Conservation (phyloP, 1,284 basidiomycete species). For the Cryptococcus depauperatus region DNA sequence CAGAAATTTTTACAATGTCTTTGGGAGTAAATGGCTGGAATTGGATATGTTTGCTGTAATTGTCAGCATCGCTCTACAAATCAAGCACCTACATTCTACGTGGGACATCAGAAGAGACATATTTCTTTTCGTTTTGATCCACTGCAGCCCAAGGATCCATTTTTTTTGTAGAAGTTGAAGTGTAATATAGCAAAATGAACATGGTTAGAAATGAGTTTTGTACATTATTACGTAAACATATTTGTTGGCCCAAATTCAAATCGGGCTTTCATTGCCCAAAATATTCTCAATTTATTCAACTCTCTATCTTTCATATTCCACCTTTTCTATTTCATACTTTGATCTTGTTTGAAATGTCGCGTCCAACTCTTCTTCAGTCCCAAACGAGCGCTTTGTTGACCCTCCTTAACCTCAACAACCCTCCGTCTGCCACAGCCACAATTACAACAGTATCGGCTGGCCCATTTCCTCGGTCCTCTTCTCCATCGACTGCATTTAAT, state of each 20-base stretch:
- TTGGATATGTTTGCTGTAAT: constrained; percentile 91
- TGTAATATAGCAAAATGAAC: no score
- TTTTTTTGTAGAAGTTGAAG: no score
- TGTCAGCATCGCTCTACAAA: no score
- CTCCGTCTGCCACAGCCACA: constrained; percentile 26
- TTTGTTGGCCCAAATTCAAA: no score
- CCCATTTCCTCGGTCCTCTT: constrained; percentile 33
- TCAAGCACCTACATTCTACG: constrained; percentile 70
- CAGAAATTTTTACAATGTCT: constrained; percentile 85
- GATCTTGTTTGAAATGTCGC: constrained; percentile 22
- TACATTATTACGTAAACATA: no score
- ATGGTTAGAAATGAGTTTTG: no score
- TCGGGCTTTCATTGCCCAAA: no score
- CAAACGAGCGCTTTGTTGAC: constrained; percentile 48
- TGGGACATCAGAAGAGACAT: constrained; percentile 76
- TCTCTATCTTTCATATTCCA: no score
- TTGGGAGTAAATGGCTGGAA: constrained; percentile 86
- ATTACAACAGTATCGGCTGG: constrained; percentile 15
- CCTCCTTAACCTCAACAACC: constrained; percentile 49
- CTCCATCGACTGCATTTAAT: constrained; percentile 30
- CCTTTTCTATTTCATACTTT: no score
- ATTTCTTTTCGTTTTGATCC: constrained; percentile 56
- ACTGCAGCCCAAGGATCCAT: constrained; percentile 7
- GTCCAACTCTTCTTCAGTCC: constrained; percentile 45
- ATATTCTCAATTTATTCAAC: no score